A percentile compares a stretch with the other conserved stretches of the same genome.
Conservation (phyloP, 176 grass and related monocot species). For the Carex myosuroides region DNA sequence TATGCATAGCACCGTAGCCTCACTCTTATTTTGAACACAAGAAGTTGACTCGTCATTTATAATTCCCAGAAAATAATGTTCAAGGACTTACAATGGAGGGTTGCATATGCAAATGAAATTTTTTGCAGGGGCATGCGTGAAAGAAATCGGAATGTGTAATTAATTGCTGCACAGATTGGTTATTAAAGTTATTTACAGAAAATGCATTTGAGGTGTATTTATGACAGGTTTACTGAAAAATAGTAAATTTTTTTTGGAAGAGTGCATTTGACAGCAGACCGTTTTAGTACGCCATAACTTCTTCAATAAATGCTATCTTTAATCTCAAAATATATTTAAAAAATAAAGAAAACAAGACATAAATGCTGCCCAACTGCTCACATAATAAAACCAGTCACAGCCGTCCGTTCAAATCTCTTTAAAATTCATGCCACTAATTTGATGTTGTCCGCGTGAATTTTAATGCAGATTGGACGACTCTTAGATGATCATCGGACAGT, state of each 20-base stretch:
- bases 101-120: not conserved
- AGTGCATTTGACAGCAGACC: not conserved
- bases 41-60: not conserved
- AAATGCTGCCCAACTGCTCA: not conserved
- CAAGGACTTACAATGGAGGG: not conserved
- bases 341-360: not conserved
- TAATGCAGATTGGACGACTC: too few relatives aligned
- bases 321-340: not conserved
- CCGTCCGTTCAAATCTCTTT: too few relatives aligned
- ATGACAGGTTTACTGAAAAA: not conserved
- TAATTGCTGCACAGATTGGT: not conserved
- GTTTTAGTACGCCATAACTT: not conserved
- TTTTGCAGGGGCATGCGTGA: not conserved
- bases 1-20: too few relatives aligned
- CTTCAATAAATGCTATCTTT: conserved; percentile 15
- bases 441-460: too few relatives aligned
- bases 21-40: not conserved
- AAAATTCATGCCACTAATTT: too few relatives aligned
- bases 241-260: not conserved
- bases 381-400: not conserved
- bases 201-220: not conserved
- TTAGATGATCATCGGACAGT: too few relatives aligned
- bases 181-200: not conserved
- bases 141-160: not conserved
- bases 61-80: not conserved